Conservation (phyloP, 371 early-diverging fungal species). For the Blakeslea trispora region DNA sequence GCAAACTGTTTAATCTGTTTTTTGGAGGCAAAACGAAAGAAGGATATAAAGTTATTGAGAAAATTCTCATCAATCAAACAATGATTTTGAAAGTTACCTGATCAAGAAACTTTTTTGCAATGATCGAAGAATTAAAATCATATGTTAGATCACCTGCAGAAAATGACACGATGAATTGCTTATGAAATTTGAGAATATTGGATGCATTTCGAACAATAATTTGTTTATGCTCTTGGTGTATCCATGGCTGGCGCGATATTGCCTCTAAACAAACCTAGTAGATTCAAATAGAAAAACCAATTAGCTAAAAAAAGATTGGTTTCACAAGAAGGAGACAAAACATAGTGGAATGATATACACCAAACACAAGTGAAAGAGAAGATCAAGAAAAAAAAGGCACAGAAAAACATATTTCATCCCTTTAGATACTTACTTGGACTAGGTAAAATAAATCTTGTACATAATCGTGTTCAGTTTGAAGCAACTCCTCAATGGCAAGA, state of each 20-base stretch:
- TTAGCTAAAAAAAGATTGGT: background rate
- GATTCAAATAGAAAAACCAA: background rate
- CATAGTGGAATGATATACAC: too few species aligned
- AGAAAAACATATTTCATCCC: background rate
- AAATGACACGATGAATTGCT: constrained; percentile 22
- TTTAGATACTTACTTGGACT: constrained; percentile 34
- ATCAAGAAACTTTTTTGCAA: constrained; percentile 42
- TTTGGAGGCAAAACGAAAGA: too few species aligned
- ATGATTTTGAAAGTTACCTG: constrained; percentile 35
- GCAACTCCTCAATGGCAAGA: constrained; percentile 47
- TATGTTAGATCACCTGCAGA: background rate
- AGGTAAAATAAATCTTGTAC: constrained; percentile 39
- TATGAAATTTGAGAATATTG: constrained; percentile 39
- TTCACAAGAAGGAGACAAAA: constrained; percentile 2
- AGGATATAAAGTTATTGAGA: too few species aligned
- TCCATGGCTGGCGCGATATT: constrained; percentile 39
- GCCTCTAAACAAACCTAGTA: constrained; percentile 38
- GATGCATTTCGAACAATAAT: constrained; percentile 42
- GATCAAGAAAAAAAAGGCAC: background rate
- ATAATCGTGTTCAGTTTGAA: constrained; percentile 51
- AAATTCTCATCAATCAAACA: background rate
- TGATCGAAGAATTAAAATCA: constrained; percentile 11
- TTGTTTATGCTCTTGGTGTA: constrained; percentile 30
- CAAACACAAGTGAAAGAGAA: too few species aligned
- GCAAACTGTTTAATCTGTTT: constrained; percentile 35